A percentile compares a stretch with the other conserved stretches of the same genome.
Evolutionary conservation across 352 stramenopile genomes (phyloP).

Genomic region (Pythium phragmitis): DNA sequence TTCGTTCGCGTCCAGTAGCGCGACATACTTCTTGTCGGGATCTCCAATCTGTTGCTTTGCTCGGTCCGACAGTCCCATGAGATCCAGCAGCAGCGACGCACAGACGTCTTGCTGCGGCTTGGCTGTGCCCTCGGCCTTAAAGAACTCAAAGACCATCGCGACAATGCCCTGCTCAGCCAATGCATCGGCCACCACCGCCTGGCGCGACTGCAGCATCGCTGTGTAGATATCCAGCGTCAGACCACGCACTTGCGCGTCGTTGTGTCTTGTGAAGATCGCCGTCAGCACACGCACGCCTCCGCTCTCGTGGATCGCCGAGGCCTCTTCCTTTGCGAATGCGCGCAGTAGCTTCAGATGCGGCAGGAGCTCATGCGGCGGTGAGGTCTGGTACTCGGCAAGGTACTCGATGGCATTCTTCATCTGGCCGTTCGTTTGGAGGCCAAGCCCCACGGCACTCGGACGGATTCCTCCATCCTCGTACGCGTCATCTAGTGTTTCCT

Average conservation of each 20-base stretch:
- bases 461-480: slow-evolving; percentile 3
- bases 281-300: slow-evolving; percentile 22
- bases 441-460: slow-evolving; percentile 2
- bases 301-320: slow-evolving; percentile 20
- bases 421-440: slow-evolving; percentile 20
- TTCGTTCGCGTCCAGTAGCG: slow-evolving; percentile 16
- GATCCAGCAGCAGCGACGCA: slow-evolving; percentile 23
- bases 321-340: slow-evolving; percentile 18
- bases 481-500: not conserved
- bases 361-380: slow-evolving; percentile 1
- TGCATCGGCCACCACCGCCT: slow-evolving; percentile 9
- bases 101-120: slow-evolving; percentile 7
- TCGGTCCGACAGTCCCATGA: slow-evolving; percentile 21
- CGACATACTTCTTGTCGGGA: slow-evolving; percentile 13
- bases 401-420: slow-evolving; percentile 19
- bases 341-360: slow-evolving; percentile 15
- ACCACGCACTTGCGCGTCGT: slow-evolving; percentile 1
- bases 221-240: slow-evolving; percentile 23
- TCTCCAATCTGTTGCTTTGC: slow-evolving; percentile 20
- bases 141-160: slow-evolving; percentile 14
- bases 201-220: slow-evolving; percentile 7
- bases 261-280: slow-evolving; percentile 8
- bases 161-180: slow-evolving; percentile 22
- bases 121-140: not conserved
- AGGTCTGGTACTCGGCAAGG: slow-evolving; percentile 1